Evolutionary conservation across 768 basidiomycete species (phyloP).

Genomic region (Phlebiopsis gigantea): DNA sequence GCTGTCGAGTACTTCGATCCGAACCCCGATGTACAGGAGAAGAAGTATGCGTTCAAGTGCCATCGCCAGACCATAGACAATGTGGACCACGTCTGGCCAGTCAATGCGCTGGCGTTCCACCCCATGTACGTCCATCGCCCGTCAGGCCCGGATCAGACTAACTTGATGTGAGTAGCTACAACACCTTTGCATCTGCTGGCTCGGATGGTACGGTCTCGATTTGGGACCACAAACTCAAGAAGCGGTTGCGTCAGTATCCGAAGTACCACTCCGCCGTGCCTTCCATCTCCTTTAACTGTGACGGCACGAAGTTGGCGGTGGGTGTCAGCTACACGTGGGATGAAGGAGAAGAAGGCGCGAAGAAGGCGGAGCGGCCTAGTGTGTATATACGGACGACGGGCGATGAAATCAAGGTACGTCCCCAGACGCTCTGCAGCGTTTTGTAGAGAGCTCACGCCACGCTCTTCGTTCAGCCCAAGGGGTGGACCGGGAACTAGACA

Average conservation of each 20-base stretch:
- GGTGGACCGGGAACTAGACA: constrained; percentile 24
- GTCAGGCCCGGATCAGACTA: no score
- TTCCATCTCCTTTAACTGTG: constrained; percentile 74
- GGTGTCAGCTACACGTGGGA: constrained; percentile 85
- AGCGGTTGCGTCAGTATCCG: constrained; percentile 86
- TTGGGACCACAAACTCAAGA: constrained; percentile 97
- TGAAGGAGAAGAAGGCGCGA: constrained; percentile 70
- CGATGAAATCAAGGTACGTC: constrained; percentile 70
- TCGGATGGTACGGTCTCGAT: constrained; percentile 92
- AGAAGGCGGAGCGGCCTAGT: constrained; percentile 55
- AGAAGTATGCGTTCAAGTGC: constrained; percentile 96
- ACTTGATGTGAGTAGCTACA: no score
- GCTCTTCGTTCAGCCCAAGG: constrained; percentile 20
- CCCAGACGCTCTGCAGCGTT: no score
- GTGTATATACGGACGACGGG: constrained; percentile 61
- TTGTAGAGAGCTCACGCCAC: neutral
- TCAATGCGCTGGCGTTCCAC: constrained; percentile 93
- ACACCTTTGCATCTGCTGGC: constrained; percentile 94
- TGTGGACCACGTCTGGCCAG: constrained; percentile 94
- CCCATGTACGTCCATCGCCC: constrained; percentile 67
- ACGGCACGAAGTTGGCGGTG: constrained; percentile 79
- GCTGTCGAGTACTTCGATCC: constrained; percentile 97
- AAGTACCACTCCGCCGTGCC: constrained; percentile 76
- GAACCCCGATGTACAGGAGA: constrained; percentile 68
- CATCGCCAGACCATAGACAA: constrained; percentile 88